These are phyloP conservation scores for Saccharum hybrid DNA, from an alignment of 202 grass and related monocot species.

Conservation along the genomic window DNA sequence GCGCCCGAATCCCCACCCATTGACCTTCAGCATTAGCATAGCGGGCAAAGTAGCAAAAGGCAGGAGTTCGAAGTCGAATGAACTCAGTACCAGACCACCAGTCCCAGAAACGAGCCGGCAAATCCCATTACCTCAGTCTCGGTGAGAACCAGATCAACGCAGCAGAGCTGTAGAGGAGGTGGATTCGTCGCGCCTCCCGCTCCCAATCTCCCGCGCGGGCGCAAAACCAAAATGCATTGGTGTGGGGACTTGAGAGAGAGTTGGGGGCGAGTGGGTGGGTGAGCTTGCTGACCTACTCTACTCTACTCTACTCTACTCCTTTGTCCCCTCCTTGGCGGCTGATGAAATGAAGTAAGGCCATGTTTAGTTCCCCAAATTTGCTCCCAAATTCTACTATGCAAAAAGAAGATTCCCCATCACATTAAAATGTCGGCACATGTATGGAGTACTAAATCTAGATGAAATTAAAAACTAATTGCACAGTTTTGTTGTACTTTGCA, in stretches of 20 bases:
- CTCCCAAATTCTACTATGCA: too few relatives aligned
- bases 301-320: background rate
- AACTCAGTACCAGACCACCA: too few relatives aligned
- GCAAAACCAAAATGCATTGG: constrained; percentile 22
- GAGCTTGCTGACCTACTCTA: constrained; percentile 3
- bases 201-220: constrained; percentile 2
- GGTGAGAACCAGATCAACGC: constrained; percentile 29
- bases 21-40: background rate
- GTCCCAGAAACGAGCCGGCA: constrained; percentile 12
- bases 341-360: background rate
- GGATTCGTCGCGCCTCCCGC: constrained; percentile 23
- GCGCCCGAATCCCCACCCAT: constrained; percentile 29
- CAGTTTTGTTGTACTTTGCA: too few relatives aligned
- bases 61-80: background rate
- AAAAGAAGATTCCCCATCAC: too few relatives aligned
- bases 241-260: background rate
- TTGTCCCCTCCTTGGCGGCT: constrained; percentile 22
- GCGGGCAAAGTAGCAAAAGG: background rate
- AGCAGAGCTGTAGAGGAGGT: background rate
- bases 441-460: too few relatives aligned
- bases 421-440: too few relatives aligned
- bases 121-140: constrained; percentile 24
- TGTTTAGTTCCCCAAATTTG: too few relatives aligned
- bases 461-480: too few relatives aligned
- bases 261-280: background rate